Evolutionary conservation across 2,329 filamentous ascomycete genomes (phyloP), one percentile per base, ranked within the genome.

Genomic region (Harringtonia aguacate): DNA sequence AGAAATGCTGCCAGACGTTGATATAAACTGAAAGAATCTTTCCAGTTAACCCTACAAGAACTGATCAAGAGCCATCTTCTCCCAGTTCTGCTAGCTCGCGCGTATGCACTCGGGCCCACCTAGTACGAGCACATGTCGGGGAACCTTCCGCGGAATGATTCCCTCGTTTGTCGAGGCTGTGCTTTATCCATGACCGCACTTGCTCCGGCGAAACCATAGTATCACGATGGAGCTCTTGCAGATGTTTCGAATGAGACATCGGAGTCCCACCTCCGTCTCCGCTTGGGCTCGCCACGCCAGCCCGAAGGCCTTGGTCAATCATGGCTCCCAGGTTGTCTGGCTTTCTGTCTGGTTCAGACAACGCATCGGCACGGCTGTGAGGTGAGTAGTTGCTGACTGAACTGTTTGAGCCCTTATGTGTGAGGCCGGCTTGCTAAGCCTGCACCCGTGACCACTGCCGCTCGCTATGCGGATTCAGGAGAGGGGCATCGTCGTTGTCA

Each of bases 391-490:
- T 13, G 35, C 44, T 50, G 39, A 36, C 36, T n/a, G 46, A 43
- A 15, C 14, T 41, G 10, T 36, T 42, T 2, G 46, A 43, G 21
- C 34, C 45, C 33, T 49, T 41, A 6, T 39, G 40, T 8, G 39
- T 21, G n/a, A 52, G 44, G 20, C 47, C 38, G 24, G 49, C 48
- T 12, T 52, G 48, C 50, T 39, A 52, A 2, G 48, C 49, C 30
- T 52, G 45, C 27, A 52, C 50, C 8, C 48, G 41, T 9, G 50
- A 49, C 50, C 50, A 52, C 28, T 52, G 50, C 17, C 48, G 40
- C 2, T 21, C n/a, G 4, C 41, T 34, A 6, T 42, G n/a, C 3
- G 45, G 41, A 8, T 45, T 34, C 3, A 49, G 47, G 6, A 52
- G 47, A 8, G 48, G 50, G 2, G 37, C 35, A 18, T 47, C 47